Evolutionary conservation across 2,329 filamentous ascomycete species (phyloP).

Genomic region (Talaromyces amestolkiae): DNA sequence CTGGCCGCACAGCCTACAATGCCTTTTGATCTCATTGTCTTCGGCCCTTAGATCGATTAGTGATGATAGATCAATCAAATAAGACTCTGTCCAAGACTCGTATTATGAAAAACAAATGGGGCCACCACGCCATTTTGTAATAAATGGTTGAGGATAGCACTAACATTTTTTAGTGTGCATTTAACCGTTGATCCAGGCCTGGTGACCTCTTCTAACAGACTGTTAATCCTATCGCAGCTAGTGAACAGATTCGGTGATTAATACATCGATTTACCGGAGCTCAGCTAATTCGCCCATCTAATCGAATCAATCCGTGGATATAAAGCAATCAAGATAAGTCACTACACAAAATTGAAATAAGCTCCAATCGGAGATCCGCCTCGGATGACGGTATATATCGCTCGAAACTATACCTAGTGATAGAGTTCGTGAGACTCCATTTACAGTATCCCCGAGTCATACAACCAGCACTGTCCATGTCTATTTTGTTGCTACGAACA

Average conservation of each 20-base stretch:
- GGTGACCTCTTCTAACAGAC: neutral
- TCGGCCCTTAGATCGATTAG: neutral
- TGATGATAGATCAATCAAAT: neutral
- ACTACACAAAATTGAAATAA: neutral
- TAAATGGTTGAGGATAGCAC: neutral
- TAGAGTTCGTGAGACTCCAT: neutral
- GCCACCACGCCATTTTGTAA: neutral
- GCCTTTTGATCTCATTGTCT: conserved; percentile 1
- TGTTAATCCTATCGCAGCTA: neutral
- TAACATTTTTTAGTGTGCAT: neutral
- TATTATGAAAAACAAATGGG: neutral
- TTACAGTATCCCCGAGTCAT: neutral
- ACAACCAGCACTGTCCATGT: neutral
- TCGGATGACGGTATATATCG: neutral
- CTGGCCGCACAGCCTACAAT: neutral
- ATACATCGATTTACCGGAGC: neutral
- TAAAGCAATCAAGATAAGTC: neutral
- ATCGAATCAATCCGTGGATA: neutral
- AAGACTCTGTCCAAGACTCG: neutral
- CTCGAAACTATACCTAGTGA: neutral
- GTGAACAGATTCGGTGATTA: neutral
- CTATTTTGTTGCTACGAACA: neutral
- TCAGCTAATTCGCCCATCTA: neutral
- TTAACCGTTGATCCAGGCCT: neutral
- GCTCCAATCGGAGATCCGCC: neutral